Percentiles rank a stretch among this genome's conserved stretches.
These are phyloP conservation scores for Elongisporangium undulatum DNA, from an alignment of 352 stramenopile species.

Conservation along the genomic window DNA sequence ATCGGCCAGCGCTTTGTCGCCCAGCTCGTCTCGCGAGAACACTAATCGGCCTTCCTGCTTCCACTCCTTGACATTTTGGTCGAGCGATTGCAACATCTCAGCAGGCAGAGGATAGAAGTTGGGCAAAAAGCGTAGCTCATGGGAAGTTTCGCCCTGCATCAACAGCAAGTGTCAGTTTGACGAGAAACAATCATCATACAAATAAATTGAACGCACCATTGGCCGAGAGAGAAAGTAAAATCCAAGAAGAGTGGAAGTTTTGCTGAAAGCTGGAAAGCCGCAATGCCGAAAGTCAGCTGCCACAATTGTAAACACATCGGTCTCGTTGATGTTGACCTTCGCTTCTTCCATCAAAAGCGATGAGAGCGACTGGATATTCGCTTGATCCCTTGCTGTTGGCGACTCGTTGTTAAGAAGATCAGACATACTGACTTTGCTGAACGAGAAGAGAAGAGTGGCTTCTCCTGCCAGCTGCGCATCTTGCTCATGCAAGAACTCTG, in stretches of 20 bases:
- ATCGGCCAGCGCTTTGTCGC: conserved; percentile 9
- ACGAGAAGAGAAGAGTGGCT: conserved; percentile 46
- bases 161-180: background rate
- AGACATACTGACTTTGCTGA: conserved; percentile 52
- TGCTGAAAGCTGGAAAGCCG: conserved; percentile 56
- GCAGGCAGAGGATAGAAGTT: conserved; percentile 53
- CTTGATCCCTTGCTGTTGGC: conserved; percentile 5
- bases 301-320: conserved; percentile 29
- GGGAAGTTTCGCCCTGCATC: conserved; percentile 13
- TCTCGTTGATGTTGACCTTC: conserved; percentile 7
- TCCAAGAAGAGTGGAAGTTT: conserved; percentile 31
- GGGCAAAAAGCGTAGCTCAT: conserved; percentile 47
- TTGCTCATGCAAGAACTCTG: conserved; percentile 51
- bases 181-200: background rate
- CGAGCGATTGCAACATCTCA: conserved; percentile 59
- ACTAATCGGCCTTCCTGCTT: conserved; percentile 13
- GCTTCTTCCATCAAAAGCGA: background rate
- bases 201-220: conserved; percentile 12
- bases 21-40: conserved; percentile 10
- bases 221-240: conserved; percentile 54
- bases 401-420: conserved; percentile 25
- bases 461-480: conserved; percentile 53
- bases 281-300: conserved; percentile 52
- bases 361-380: conserved; percentile 19
- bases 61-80: conserved; percentile 28